Base-by-base conservation (phyloP, 2,329 filamentous ascomycete genomes). In the Metarhizium guizhouense region DNA sequence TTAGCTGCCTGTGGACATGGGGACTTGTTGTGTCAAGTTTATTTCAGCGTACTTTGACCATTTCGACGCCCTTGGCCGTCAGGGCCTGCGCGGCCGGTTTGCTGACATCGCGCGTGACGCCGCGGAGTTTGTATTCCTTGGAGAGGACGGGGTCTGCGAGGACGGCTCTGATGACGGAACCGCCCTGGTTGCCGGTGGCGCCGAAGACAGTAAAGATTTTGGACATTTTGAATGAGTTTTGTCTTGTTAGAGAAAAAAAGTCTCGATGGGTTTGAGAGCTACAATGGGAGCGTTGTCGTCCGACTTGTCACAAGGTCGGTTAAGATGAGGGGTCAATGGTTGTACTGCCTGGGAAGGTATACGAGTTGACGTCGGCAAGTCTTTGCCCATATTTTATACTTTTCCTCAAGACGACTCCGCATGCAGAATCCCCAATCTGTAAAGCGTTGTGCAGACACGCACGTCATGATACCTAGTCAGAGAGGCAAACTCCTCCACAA, bases 151-250 rank as follows among this genome's bases (percentile, higher is more conserved):
- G 62, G 67, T 81, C 74, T 54, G 68, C 69, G 57, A 80, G 74
- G 58, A 80, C 69, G 53, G 68, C 66, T 3, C 64, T 58, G 55
- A 78, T 68, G 34, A 80, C 74, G 34, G 75, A 76, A 40, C 73
- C 73, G 47, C 77, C 78, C 63, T 81, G 77, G 58, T 72, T 71
- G 55, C 76, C 76, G 3, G 76, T 78, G 53, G 74, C 74, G 30
- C 76, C 76, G 52, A 78, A 77, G n/a, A 76, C 72, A 13, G 70
- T 69, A 25, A 74, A 59, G 50, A 72, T 64, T 57, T 72, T 72
- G 60, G 74, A 72, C 68, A 71, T 68, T 29, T 11, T 48, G 42
- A 43, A 13, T 36, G 14, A 11, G 4, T 40, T 40, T 40, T 40
- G 11, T 40, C 16, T 40, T 34, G 32, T 2, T 7, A 1, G 32